These are phyloP conservation scores for Neofusicoccum umdonicola DNA, from an alignment of 2,329 filamentous ascomycete species.

Conservation along the genomic window DNA sequence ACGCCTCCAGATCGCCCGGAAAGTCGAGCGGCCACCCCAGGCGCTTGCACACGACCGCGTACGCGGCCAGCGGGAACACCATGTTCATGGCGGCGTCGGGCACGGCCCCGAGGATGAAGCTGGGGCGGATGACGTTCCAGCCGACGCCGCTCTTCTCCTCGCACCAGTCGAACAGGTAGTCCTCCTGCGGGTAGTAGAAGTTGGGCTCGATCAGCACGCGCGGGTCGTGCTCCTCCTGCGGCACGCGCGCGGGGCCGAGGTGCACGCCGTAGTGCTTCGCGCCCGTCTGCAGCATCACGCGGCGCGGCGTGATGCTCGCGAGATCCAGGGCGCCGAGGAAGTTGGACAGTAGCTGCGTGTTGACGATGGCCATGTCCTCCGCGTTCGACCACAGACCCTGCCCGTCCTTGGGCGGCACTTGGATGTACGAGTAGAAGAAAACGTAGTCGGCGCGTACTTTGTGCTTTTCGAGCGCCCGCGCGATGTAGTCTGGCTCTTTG, in stretches of 20 bases:
- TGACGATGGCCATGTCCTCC: constrained; percentile 50
- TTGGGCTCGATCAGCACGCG: constrained; percentile 48
- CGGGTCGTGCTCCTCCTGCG: constrained; percentile 48
- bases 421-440: constrained; percentile 58
- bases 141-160: constrained; percentile 28
- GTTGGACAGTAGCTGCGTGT: constrained; percentile 47
- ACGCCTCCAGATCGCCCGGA: constrained; percentile 44
- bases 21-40: constrained; percentile 44
- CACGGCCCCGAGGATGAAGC: constrained; percentile 50
- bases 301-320: constrained; percentile 43
- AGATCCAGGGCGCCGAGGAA: constrained; percentile 47
- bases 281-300: constrained; percentile 52
- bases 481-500: constrained; percentile 37
- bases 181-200: constrained; percentile 58
- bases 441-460: constrained; percentile 43
- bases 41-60: constrained; percentile 48
- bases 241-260: constrained; percentile 44
- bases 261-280: constrained; percentile 55
- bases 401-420: constrained; percentile 47
- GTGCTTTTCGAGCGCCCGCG: constrained; percentile 32
- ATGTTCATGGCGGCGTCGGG: constrained; percentile 53
- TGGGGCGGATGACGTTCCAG: constrained; percentile 51
- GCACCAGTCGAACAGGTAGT: constrained; percentile 47
- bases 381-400: constrained; percentile 49
- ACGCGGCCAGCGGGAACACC: constrained; percentile 49